Evolutionary conservation across 2,329 filamentous ascomycete species (phyloP).

Genomic region (Aspergillus fischeri): DNA sequence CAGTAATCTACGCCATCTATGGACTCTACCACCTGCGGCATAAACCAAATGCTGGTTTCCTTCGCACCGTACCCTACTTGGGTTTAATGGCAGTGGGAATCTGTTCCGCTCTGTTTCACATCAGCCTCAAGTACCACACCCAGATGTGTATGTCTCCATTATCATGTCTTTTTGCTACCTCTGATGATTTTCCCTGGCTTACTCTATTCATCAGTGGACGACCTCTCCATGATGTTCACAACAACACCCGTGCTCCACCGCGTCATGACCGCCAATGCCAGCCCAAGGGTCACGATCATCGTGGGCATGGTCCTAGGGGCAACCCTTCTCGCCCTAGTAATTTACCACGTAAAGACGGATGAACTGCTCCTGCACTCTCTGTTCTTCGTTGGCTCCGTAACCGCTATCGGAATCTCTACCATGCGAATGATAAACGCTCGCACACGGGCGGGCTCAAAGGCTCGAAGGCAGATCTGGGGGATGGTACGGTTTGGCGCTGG

Average conservation of each 20-base stretch:
- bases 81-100: slow-evolving; percentile 22
- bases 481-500: slow-evolving; percentile 18
- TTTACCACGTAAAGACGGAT: slow-evolving; percentile 14
- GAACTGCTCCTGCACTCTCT: slow-evolving; percentile 16
- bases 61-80: slow-evolving; percentile 13
- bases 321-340: slow-evolving; percentile 3
- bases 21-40: slow-evolving; percentile 9
- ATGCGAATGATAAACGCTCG: slow-evolving; percentile 10
- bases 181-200: not conserved
- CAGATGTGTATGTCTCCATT: slow-evolving; percentile 20
- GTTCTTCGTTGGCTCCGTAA: slow-evolving; percentile 12
- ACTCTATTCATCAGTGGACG: slow-evolving; percentile 13
- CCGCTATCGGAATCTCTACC: slow-evolving; percentile 12
- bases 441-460: slow-evolving; percentile 7
- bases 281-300: slow-evolving; percentile 2
- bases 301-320: slow-evolving; percentile 4
- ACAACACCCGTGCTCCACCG: slow-evolving; percentile 20
- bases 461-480: slow-evolving; percentile 14
- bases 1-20: slow-evolving; percentile 22
- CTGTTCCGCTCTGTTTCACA: slow-evolving; percentile 22
- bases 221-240: slow-evolving; percentile 20
- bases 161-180: not conserved
- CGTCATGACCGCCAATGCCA: slow-evolving; percentile 14
- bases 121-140: slow-evolving; percentile 27
- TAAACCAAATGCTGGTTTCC: not conserved